Conservation (phyloP, 306 rosid genomes). For the Fagus sylvatica region DNA sequence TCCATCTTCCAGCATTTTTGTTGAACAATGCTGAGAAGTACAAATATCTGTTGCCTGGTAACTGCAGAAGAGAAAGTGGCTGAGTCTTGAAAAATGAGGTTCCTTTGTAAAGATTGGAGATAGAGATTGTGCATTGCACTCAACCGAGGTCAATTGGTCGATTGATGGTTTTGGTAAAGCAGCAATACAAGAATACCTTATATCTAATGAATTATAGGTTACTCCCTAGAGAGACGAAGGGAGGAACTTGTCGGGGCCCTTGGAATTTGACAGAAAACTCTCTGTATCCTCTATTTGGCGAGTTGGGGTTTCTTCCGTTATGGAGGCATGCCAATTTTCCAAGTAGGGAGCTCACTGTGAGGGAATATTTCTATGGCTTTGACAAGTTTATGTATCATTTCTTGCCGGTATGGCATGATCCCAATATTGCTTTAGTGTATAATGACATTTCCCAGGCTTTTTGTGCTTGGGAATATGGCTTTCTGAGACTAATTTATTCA, state of each 20-base stretch:
- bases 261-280: slow-evolving; percentile 25
- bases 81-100: slow-evolving; percentile 32
- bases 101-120: slow-evolving; percentile 16
- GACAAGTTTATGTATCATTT: slow-evolving; percentile 39
- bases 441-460: slow-evolving; percentile 44
- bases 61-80: slow-evolving; percentile 77
- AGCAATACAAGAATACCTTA: slow-evolving; percentile 22
- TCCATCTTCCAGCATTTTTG: slow-evolving; percentile 75
- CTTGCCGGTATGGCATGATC: slow-evolving; percentile 26
- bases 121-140: slow-evolving; percentile 26
- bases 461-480: slow-evolving; percentile 42
- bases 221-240: slow-evolving; percentile 33
- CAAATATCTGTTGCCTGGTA: slow-evolving; percentile 74
- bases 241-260: slow-evolving; percentile 31
- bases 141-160: slow-evolving; percentile 21
- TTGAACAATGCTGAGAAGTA: slow-evolving; percentile 62
- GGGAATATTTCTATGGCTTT: slow-evolving; percentile 27
- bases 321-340: slow-evolving; percentile 37
- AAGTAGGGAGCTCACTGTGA: slow-evolving; percentile 15
- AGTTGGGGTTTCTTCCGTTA: slow-evolving; percentile 20
- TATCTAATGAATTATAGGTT: slow-evolving; percentile 33
- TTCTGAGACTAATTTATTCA: slow-evolving; percentile 35
- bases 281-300: slow-evolving; percentile 29
- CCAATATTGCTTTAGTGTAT: slow-evolving; percentile 22
- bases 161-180: slow-evolving; percentile 24